Conservation (phyloP, 208 protist species). For the Acanthamoeba quina region DNA sequence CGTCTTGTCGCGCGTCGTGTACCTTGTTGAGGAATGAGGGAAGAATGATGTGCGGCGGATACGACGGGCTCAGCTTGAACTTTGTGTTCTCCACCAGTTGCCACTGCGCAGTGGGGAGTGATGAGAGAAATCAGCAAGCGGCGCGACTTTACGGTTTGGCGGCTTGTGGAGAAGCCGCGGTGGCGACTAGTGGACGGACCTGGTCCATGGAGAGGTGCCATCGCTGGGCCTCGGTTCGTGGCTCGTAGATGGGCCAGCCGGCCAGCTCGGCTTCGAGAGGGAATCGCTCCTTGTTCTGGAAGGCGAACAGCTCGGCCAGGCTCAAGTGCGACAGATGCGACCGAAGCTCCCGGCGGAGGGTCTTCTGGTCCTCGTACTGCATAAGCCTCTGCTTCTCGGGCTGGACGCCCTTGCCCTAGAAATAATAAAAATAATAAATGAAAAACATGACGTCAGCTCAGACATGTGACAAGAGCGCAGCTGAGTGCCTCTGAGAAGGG, state of each 20-base stretch:
- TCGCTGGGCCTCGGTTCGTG: not conserved
- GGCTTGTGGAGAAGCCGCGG: no score
- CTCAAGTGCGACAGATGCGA: conserved; percentile 8
- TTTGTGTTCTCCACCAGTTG: conserved; percentile 62
- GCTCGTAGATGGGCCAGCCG: conserved; percentile 60
- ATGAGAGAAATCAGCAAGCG: not conserved
- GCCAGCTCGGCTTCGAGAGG: conserved; percentile 32
- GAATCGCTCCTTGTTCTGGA: conserved; percentile 66
- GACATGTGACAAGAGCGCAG: not conserved
- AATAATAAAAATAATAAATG: not conserved
- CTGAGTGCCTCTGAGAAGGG: not conserved
- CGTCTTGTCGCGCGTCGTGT: not conserved
- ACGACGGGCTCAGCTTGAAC: conserved; percentile 38
- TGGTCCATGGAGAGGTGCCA: conserved; percentile 26
- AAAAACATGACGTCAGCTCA: not conserved
- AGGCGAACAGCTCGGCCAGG: conserved; percentile 40
- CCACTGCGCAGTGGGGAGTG: not conserved
- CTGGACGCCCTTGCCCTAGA: not conserved
- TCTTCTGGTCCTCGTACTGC: conserved; percentile 65
- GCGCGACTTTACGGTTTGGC: not conserved
- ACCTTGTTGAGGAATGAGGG: conserved; percentile 36
- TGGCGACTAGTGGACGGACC: not conserved
- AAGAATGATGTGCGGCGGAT: conserved; percentile 40
- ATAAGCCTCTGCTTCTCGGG: not conserved
- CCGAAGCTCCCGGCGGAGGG: not conserved